phyloP scores from a whole-genome alignment of 805 yeast genomes.

The Monosporozyma servazzii region DNA sequence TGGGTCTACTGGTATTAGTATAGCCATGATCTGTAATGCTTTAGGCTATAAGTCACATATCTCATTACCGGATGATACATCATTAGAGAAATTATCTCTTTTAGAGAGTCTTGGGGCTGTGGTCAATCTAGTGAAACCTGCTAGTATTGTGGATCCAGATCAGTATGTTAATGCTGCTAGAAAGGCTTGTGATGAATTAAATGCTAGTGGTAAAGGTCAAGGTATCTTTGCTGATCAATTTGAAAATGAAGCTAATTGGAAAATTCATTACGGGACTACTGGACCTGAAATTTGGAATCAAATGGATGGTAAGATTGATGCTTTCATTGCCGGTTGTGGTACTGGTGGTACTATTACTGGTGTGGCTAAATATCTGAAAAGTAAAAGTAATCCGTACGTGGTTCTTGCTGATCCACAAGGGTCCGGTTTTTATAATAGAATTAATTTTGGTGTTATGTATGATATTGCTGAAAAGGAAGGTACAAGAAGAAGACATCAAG shows the following conservation, averaged over 20 bases:
- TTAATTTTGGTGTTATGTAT: slow-evolving; percentile 89
- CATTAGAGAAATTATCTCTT: slow-evolving; percentile 68
- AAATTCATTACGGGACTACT: slow-evolving; percentile 67
- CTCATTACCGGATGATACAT: slow-evolving; percentile 91
- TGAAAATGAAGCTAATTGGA: slow-evolving; percentile 89
- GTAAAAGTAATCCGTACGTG: slow-evolving; percentile 36
- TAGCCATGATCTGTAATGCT: slow-evolving; percentile 83
- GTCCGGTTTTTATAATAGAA: slow-evolving; percentile 76
- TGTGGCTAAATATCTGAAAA: slow-evolving; percentile 65
- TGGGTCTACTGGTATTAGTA: slow-evolving; percentile 93
- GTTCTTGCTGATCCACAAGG: slow-evolving; percentile 95
- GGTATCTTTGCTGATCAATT: slow-evolving; percentile 94
- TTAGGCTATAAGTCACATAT: slow-evolving; percentile 86
- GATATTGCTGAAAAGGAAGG: slow-evolving; percentile 86
- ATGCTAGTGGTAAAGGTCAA: slow-evolving; percentile 28
- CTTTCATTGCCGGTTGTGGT: slow-evolving; percentile 85
- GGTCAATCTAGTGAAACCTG: slow-evolving; percentile 83
- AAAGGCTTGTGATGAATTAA: slow-evolving; percentile 43
- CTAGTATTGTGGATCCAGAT: slow-evolving; percentile 85
- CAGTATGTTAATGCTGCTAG: slow-evolving; percentile 90
- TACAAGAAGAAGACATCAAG: slow-evolving; percentile 88
- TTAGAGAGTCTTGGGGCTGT: slow-evolving; percentile 70
- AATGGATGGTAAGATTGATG: slow-evolving; percentile 54
- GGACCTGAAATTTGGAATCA: slow-evolving; percentile 91
- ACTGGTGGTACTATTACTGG: slow-evolving; percentile 98